Evolutionary conservation across 2,329 filamentous ascomycete species (phyloP), one percentile per base, ranked within the genome.

Genomic region (Pseudogymnoascus sp.): DNA sequence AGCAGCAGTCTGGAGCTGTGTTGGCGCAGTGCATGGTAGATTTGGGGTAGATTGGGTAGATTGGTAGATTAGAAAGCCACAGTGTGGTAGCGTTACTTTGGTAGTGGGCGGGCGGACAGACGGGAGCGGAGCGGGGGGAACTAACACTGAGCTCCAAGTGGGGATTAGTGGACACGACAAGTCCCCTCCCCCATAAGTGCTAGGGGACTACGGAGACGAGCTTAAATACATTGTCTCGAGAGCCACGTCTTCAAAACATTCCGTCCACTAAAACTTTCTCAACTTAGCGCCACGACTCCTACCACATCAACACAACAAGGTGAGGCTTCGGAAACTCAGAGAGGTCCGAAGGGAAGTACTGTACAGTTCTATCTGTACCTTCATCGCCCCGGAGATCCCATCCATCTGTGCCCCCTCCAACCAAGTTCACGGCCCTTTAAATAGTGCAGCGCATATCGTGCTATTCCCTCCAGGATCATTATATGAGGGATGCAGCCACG

Each of bases 101-200:
- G 25, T 31, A 18, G 46, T 31, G 46, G 46, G 49, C 49, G 49
- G 25, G 23, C 42, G 16, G 28, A 34, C 12, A 34, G 43, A n/a
- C 49, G 49, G 49, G 49, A 36, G 49, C 49, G 28, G 49, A 56
- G 49, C 49, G 49, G 49, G 49, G 46, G 28, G 28, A 34, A 56
- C 49, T 56, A 56, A 56, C 28, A 16, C 49, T 56, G 49, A 56
- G 49, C 49, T 56, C 49, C 28, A 56, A 56, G 49, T 56, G 49
- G 49, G 49, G 49, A 34, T 56, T 28, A 56, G 49, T 56, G 49
- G 49, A 16, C 49, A 56, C 28, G 49, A 56, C 49, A 56, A 56
- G 28, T 18, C 28, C 49, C 46, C 16, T 25, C 49, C 46, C 16
- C 16, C 16, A 36, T 56, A 56, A 56, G 49, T 28, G 49, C 49